Evolutionary conservation across 2,329 filamentous ascomycete species (phyloP), one percentile per base, ranked within the genome.

Genomic region (Penicillium digitatum): DNA sequence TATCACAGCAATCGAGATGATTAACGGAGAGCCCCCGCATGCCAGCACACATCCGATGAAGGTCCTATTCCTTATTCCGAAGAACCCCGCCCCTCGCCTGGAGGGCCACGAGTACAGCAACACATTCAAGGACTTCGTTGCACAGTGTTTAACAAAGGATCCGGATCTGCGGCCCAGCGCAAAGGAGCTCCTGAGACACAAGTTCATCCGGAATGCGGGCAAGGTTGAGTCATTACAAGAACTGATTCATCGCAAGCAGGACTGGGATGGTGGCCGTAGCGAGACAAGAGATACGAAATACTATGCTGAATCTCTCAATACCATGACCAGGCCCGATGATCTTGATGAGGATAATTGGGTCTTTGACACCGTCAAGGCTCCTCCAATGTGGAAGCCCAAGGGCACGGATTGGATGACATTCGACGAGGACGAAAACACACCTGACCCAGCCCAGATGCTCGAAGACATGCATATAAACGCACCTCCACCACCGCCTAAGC

Each of bases 51-150:
- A 95, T 69, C 91, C 91, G 4, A 95, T 95, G 90, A 95, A 95
- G 73, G 91, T 95, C 10, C 79, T 96, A 10, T 94, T 95, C 69
- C 81, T 93, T 55, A 96, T 96, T 57, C 91, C 91, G 8, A 95
- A 95, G 75, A 90, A 91, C 65, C 79, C 89, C 2, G 86, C 94
- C 2, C 93, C 94, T 5, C 83, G 87, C 38, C 78, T 99, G 1
- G 90, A 96, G 70, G 92, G 91, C 22, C 82, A 78, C 26, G 72
- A 86, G 57, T 96, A 91, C 75, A 92, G 89, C 74, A 87, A 82
- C 66, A 90, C 95, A 35, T 96, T 97, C 78, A 95, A 91, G 68
- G 93, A 99, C 68, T 99, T 99, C 66, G 81, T 99, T 20, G 82
- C 90, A 0, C 86, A 90, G 63, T 99, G 94, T 69, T 79, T 99